Conservation (phyloP, 2,329 filamentous ascomycete genomes). For the Fragosphaeria purpurea region DNA sequence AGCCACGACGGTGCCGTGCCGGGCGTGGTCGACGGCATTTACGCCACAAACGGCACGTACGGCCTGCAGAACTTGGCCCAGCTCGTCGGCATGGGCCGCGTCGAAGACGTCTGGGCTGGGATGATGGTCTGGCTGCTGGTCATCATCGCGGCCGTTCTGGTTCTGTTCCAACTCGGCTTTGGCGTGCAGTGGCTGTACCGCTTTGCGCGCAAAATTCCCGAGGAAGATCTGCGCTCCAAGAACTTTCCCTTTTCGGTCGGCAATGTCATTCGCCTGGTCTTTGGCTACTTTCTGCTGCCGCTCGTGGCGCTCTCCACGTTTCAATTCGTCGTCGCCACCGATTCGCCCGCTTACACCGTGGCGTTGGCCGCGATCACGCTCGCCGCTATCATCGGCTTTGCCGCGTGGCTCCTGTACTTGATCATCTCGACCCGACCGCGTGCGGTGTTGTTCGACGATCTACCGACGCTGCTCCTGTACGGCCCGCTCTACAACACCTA, state of each 20-base stretch:
- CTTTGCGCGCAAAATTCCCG: conserved; percentile 57
- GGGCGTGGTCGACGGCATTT: conserved; percentile 75
- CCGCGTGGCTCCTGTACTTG: conserved; percentile 68
- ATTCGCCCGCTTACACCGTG: conserved; percentile 61
- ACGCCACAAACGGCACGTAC: conserved; percentile 65
- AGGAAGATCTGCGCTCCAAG: conserved; percentile 83
- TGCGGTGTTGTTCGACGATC: conserved; percentile 83
- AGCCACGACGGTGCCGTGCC: conserved; percentile 54
- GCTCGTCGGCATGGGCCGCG: conserved; percentile 66
- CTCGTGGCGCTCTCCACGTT: conserved; percentile 82
- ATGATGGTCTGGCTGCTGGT: conserved; percentile 86
- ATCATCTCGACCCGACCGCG: conserved; percentile 74
- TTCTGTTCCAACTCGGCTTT: conserved; percentile 70
- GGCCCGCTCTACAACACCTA: conserved; percentile 97
- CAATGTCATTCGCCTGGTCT: conserved; percentile 73
- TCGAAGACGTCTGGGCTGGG: conserved; percentile 80
- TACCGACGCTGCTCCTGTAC: conserved; percentile 80
- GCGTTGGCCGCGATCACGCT: conserved; percentile 68
- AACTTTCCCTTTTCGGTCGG: conserved; percentile 80
- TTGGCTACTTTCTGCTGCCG: conserved; percentile 86
- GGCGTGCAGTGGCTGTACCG: conserved; percentile 66
- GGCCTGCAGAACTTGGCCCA: conserved; percentile 73
- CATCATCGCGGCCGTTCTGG: conserved; percentile 57
- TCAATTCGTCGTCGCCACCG: conserved; percentile 67
- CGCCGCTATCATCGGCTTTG: conserved; percentile 60